Evolutionary conservation across 371 early-diverging fungal species (phyloP).

Genomic region (Dinochytrium kinnereticum): DNA sequence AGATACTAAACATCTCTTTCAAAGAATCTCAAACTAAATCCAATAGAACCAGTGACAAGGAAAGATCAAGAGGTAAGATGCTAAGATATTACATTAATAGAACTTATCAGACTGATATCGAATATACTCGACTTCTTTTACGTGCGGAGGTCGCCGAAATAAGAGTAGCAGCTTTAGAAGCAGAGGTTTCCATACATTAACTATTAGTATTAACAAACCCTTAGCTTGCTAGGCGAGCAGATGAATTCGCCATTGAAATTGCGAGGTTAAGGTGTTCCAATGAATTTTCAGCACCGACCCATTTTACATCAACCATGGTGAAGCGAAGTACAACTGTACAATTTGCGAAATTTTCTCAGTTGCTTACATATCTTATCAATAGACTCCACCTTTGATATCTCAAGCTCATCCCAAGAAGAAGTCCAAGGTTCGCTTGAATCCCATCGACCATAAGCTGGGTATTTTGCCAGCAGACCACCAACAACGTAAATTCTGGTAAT

Average conservation of each 20-base stretch:
- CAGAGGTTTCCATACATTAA: slow-evolving; percentile 25
- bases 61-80: too few relatives aligned
- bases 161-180: slow-evolving; percentile 34
- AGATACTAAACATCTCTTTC: neutral
- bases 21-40: neutral
- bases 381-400: neutral
- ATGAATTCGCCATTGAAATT: slow-evolving; percentile 5
- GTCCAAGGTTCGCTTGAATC: neutral
- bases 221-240: slow-evolving; percentile 2
- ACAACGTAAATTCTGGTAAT: too few relatives aligned
- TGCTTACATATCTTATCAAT: neutral
- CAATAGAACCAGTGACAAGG: too few relatives aligned
- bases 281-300: neutral
- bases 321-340: neutral
- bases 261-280: neutral
- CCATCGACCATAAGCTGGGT: neutral
- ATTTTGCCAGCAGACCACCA: too few relatives aligned
- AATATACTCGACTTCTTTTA: slow-evolving; percentile 21
- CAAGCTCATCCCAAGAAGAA: neutral
- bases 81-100: too few relatives aligned
- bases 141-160: slow-evolving; percentile 41
- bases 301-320: neutral
- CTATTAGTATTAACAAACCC: neutral
- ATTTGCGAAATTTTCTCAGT: too few relatives aligned
- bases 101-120: neutral